Percentiles rank a stretch among this genome's conserved stretches.
Evolutionary conservation across 106 monocot genomes (phyloP).

Genomic region (Apostasia shenzhenica): DNA sequence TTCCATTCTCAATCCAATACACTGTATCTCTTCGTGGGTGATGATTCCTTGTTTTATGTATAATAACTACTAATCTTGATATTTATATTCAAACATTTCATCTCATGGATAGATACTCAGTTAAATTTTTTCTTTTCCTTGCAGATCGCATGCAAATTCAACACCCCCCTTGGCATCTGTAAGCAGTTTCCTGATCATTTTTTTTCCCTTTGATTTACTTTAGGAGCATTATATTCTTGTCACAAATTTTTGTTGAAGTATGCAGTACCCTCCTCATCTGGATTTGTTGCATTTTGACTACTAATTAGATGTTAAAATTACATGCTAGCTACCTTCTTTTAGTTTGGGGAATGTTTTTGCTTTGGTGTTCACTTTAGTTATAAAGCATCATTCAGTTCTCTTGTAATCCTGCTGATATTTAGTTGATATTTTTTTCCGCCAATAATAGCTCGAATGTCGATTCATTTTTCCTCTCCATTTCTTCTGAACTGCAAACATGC

Average conservation of each 20-base stretch:
- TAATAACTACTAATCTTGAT: too few relatives aligned
- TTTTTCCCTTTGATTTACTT: background rate
- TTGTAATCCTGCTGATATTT: too few relatives aligned
- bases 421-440: background rate
- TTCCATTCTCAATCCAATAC: background rate
- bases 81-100: too few relatives aligned
- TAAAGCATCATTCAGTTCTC: too few relatives aligned
- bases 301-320: too few relatives aligned
- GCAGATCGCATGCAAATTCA: background rate
- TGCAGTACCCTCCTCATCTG: too few relatives aligned
- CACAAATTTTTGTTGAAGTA: too few relatives aligned
- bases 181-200: background rate
- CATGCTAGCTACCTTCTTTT: too few relatives aligned
- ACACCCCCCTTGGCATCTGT: background rate
- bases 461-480: background rate
- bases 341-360: too few relatives aligned
- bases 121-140: background rate
- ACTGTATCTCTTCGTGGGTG: background rate
- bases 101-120: background rate
- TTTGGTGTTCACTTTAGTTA: too few relatives aligned
- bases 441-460: background rate
- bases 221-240: background rate
- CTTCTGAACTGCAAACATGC: background rate
- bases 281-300: too few relatives aligned
- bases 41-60: too few relatives aligned